Conservation (phyloP, 2,329 filamentous ascomycete genomes). For the Sclerotinia trifoliorum region DNA sequence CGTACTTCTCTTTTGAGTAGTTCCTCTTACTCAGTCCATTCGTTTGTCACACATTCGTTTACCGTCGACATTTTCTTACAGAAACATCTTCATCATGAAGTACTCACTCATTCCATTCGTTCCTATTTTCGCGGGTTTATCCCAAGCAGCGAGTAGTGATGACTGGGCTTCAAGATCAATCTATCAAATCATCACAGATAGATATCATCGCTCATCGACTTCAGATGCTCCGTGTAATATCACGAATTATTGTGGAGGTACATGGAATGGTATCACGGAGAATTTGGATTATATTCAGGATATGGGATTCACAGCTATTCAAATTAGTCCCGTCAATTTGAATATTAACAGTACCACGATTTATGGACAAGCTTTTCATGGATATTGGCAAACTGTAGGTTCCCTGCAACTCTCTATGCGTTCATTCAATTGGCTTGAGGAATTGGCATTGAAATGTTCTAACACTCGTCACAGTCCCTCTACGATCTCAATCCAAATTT, state of each 20-base stretch:
- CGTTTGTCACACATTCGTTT: slow-evolving; percentile 8
- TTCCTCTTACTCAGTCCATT: slow-evolving; percentile 4
- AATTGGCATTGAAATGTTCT: not conserved
- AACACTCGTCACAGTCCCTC: slow-evolving; percentile 41
- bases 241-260: slow-evolving; percentile 48
- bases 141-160: slow-evolving; percentile 16
- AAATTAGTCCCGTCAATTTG: slow-evolving; percentile 47
- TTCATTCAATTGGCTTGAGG: not conserved
- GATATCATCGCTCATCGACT: slow-evolving; percentile 45
- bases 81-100: slow-evolving; percentile 15
- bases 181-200: slow-evolving; percentile 33
- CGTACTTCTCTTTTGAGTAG: not conserved
- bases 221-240: slow-evolving; percentile 31
- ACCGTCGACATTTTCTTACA: not conserved
- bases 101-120: slow-evolving; percentile 15
- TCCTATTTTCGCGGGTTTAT: slow-evolving; percentile 8
- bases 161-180: slow-evolving; percentile 19
- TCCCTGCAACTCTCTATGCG: not conserved
- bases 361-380: slow-evolving; percentile 22
- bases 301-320: slow-evolving; percentile 35
- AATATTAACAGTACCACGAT: slow-evolving; percentile 40
- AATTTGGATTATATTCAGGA: slow-evolving; percentile 45
- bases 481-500: slow-evolving; percentile 56
- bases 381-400: slow-evolving; percentile 22
- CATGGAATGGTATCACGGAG: slow-evolving; percentile 45